Base-by-base conservation (phyloP, 805 yeast species). In the Phaffomyces antillensis region DNA sequence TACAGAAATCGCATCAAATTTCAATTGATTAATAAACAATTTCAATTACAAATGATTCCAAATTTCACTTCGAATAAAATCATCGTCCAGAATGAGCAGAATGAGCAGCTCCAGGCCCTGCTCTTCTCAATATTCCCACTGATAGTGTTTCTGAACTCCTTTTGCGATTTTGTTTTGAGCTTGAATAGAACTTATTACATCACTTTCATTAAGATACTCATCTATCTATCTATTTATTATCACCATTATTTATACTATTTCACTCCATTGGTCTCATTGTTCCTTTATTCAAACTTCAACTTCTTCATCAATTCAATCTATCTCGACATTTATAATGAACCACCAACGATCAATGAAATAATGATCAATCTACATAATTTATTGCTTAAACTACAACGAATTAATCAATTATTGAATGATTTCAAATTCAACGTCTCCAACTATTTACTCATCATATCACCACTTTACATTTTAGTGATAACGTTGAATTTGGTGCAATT, bases 291-390 rank as follows among this genome's bases (percentile, higher is more conserved):
- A 13, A 40, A 41, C 37, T 15, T 40, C 39, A 44, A 44, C 32
- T 44, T 44, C 38, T 44, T 44, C 17, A 32, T 44, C 33, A 44
- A 44, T 23, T 40, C 47, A 26, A 17, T 44, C 16, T 44, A 44
- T 30, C 11, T 44, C 32, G 47, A 44, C 20, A 44, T 44, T 13
- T 44, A 41, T 16, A 35, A 44, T 24, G 44, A 40, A 15, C 26
- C 36, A 26, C 47, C 47, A 26, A 44, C 47, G 6, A 16, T 44
- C 9, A 37, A 33, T 23, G 47, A 44, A 17, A 44, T 44, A 4
- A 40, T 41, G 44, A 35, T 35, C 17, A 32, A 36, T 17, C n/a
- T 44, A 31, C 37, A 38, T 36, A 44, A 44, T 25, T 23, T 44
- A 30, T 32, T 41, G 36, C 23, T 34, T 15, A 44, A 41, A 32